Conservation (phyloP, 306 rosid species). For the Fragaria vesca region DNA sequence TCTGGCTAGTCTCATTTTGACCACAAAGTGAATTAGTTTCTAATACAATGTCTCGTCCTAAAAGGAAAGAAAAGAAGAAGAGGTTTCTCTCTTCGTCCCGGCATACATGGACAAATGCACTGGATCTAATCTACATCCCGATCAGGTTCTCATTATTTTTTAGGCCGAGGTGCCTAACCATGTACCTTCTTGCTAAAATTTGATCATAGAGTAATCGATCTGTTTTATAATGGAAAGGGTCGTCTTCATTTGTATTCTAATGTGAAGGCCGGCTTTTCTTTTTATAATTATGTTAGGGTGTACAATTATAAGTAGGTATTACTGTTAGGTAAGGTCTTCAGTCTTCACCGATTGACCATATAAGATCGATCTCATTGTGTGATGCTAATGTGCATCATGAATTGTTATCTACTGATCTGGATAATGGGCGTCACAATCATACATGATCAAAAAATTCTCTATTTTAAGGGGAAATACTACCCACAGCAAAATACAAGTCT, state of each 20-base stretch:
- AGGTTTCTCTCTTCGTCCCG: background rate
- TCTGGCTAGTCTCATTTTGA: background rate
- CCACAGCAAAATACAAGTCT: too few species aligned
- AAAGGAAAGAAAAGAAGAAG: background rate
- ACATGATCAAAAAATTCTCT: too few species aligned
- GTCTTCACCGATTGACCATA: conserved; percentile 1
- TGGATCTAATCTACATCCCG: background rate
- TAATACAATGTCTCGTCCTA: background rate
- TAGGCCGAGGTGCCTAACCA: background rate
- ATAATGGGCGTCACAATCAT: background rate
- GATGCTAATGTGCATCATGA: background rate
- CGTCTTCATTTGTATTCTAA: background rate
- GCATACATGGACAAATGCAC: background rate
- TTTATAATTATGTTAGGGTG: background rate
- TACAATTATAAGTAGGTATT: background rate
- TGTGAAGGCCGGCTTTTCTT: background rate
- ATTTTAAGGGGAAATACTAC: too few species aligned
- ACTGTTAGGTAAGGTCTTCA: conserved; percentile 1
- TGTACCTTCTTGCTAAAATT: background rate
- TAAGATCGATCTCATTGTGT: background rate
- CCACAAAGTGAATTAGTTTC: background rate
- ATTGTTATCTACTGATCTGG: background rate
- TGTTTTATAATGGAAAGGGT: background rate
- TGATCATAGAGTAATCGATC: background rate
- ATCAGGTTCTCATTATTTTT: background rate